A percentile compares a stretch with the other conserved stretches of the same genome.
phyloP scores from a whole-genome alignment of 2,329 filamentous ascomycete genomes.

The Aspergillus tamarii region DNA sequence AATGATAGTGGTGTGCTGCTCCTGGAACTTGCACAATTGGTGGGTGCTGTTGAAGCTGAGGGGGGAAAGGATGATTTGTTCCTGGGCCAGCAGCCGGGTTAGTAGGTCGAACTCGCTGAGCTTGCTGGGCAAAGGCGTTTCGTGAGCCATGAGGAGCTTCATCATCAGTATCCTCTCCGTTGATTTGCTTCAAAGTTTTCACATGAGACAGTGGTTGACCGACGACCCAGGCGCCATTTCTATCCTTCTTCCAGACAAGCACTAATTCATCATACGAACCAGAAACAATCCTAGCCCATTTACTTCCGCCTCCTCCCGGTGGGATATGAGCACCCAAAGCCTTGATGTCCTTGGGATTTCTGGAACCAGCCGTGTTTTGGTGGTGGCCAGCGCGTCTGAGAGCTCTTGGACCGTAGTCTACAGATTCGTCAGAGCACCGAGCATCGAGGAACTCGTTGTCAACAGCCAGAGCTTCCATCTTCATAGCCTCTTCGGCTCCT shows the following conservation, averaged over 20 bases:
- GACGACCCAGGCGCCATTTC: conserved; percentile 81
- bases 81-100: neutral
- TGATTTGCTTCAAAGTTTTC: neutral
- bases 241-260: conserved; percentile 89
- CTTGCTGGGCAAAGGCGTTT: conserved; percentile 20
- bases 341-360: conserved; percentile 70
- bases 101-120: neutral
- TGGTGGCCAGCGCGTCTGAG: conserved; percentile 54
- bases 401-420: conserved; percentile 47
- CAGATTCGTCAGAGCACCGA: conserved; percentile 49
- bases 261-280: conserved; percentile 96
- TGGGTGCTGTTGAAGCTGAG: neutral
- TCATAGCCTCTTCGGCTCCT: conserved; percentile 75
- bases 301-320: conserved; percentile 85
- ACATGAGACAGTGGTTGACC: conserved; percentile 63
- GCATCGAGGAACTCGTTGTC: conserved; percentile 73
- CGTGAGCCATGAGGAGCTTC: neutral
- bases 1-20: neutral
- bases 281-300: conserved; percentile 92
- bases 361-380: conserved; percentile 70
- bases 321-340: conserved; percentile 85
- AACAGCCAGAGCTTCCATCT: conserved; percentile 70
- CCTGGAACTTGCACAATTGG: neutral
- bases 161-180: neutral
- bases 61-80: neutral